Conservation (phyloP, 2,329 filamentous ascomycete genomes). For the Elsinoe arachidis region DNA sequence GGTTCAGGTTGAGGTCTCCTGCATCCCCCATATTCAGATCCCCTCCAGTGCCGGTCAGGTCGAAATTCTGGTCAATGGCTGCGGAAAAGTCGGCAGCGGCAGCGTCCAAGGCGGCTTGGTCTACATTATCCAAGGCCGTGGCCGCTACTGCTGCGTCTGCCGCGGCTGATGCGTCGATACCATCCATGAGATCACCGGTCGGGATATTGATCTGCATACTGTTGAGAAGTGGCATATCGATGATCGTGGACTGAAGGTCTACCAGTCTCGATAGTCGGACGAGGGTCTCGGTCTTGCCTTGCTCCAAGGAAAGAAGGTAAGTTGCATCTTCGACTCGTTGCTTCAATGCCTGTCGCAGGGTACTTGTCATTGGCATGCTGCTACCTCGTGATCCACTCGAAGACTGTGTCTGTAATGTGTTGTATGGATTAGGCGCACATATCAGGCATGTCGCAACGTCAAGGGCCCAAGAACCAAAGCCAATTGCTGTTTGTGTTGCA, state of each 20-base stretch:
- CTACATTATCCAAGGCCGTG: neutral
- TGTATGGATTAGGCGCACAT: conserved; percentile 50
- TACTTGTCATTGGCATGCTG: neutral
- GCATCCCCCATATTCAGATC: conserved; percentile 15
- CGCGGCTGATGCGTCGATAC: conserved; percentile 24
- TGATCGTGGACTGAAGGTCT: conserved; percentile 34
- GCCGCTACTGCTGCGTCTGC: conserved; percentile 14
- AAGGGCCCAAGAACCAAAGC: conserved; percentile 53
- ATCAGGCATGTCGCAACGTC: conserved; percentile 63
- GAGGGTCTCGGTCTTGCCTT: conserved; percentile 46
- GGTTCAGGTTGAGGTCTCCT: conserved; percentile 6
- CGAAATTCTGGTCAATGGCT: conserved; percentile 11
- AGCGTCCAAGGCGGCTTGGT: conserved; percentile 2
- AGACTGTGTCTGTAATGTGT: conserved; percentile 26
- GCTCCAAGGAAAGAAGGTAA: conserved; percentile 50
- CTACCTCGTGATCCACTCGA: conserved; percentile 30
- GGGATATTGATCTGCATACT: conserved; percentile 21
- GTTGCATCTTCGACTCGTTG: conserved; percentile 44
- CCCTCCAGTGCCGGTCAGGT: conserved; percentile 21
- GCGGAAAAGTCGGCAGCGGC: conserved; percentile 1
- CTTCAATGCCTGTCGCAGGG: conserved; percentile 23
- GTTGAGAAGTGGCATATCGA: conserved; percentile 49
- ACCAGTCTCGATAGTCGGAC: conserved; percentile 26
- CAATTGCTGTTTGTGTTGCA: conserved; percentile 50
- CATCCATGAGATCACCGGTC: conserved; percentile 28